Conservation (phyloP, 2,329 filamentous ascomycete species). For the Xylariaceae sp. region DNA sequence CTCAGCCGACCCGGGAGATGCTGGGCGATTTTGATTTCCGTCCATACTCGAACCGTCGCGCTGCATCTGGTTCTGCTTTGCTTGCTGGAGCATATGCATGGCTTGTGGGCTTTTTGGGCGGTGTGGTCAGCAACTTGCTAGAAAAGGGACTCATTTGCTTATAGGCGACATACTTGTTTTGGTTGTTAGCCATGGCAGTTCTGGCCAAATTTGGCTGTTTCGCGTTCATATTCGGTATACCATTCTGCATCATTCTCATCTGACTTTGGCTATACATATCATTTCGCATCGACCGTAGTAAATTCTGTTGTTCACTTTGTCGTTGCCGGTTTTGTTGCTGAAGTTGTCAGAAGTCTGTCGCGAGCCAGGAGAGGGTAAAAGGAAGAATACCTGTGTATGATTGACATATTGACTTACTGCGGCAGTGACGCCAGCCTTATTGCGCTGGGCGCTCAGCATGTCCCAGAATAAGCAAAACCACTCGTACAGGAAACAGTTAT, state of each 20-base stretch:
- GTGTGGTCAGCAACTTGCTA: slow-evolving; percentile 27
- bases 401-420: slow-evolving; percentile 75
- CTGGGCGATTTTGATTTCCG: slow-evolving; percentile 76
- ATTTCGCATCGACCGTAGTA: slow-evolving; percentile 73
- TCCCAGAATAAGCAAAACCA: slow-evolving; percentile 99
- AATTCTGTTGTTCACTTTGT: slow-evolving; percentile 75
- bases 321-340: slow-evolving; percentile 71
- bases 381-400: slow-evolving; percentile 73
- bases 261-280: slow-evolving; percentile 61
- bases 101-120: slow-evolving; percentile 59
- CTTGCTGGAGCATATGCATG: slow-evolving; percentile 68
- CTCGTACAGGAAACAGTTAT: slow-evolving; percentile 87
- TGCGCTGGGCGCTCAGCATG: slow-evolving; percentile 82
- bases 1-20: slow-evolving; percentile 80
- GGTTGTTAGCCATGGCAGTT: slow-evolving; percentile 77
- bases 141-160: no score
- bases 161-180: slow-evolving; percentile 69
- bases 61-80: slow-evolving; percentile 82
- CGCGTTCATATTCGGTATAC: slow-evolving; percentile 56
- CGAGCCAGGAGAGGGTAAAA: slow-evolving; percentile 7
- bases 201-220: slow-evolving; percentile 68
- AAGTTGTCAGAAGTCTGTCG: slow-evolving; percentile 27
- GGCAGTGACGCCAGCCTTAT: slow-evolving; percentile 60
- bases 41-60: slow-evolving; percentile 87
- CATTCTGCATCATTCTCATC: slow-evolving; percentile 70